Percentiles rank a stretch among this genome's conserved stretches.
phyloP scores from a whole-genome alignment of 805 yeast species.

The Sugiyamaella qingdaonensis region DNA sequence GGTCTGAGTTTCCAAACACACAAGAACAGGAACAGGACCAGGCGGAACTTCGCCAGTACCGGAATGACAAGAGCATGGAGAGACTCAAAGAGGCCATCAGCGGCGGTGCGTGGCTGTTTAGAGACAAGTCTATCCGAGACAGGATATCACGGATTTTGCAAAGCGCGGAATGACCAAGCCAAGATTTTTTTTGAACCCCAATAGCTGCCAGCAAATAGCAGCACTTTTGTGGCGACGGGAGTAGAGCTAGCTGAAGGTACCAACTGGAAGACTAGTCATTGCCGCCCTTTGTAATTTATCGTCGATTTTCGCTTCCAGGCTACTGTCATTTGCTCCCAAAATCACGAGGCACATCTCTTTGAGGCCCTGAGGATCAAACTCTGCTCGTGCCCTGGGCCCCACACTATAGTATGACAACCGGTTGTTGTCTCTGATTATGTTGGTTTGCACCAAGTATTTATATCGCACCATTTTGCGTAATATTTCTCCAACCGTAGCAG shows the following conservation, averaged over 20 bases:
- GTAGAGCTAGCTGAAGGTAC: background rate
- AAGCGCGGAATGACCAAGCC: no score
- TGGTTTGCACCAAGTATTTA: conserved; percentile 4
- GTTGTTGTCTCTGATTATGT: conserved; percentile 1
- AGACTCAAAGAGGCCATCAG: conserved; percentile 44
- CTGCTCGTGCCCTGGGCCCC: conserved; percentile 11
- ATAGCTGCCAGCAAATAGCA: background rate
- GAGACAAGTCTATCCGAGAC: conserved; percentile 22
- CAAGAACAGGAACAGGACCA: conserved; percentile 45
- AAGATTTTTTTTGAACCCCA: no score
- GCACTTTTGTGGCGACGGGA: no score
- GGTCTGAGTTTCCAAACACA: conserved; percentile 56
- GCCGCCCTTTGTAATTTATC: background rate
- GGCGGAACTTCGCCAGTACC: conserved; percentile 31
- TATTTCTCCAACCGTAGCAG: background rate
- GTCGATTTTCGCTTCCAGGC: background rate
- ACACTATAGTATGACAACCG: conserved; percentile 1
- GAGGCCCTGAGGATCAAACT: conserved; percentile 5
- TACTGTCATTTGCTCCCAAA: conserved; percentile 1
- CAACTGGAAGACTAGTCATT: background rate
- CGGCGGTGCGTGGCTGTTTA: conserved; percentile 44
- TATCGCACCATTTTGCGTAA: conserved; percentile 7
- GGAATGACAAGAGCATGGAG: conserved; percentile 39
- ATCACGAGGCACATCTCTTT: conserved; percentile 3
- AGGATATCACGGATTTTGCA: background rate